Conservation (phyloP, 2,329 filamentous ascomycete species). For the Volutella citrinella region DNA sequence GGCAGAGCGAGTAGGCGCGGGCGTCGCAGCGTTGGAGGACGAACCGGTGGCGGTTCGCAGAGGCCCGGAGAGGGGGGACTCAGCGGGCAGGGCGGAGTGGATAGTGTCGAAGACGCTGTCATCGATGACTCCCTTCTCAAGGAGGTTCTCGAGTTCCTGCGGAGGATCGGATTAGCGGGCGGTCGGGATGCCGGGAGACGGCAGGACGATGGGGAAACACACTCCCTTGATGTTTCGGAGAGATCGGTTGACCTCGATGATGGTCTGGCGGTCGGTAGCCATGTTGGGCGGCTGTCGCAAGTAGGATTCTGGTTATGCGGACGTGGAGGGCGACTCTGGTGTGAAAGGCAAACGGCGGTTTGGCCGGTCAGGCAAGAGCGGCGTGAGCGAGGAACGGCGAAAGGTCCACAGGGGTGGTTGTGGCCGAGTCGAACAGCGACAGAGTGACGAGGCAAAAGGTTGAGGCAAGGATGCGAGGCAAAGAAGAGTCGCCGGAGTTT, state of each 20-base stretch:
- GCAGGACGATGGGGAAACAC: slow-evolving; percentile 17
- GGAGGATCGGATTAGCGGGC: background rate
- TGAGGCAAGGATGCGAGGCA: no score
- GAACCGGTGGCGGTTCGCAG: slow-evolving; percentile 38
- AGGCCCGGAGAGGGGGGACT: slow-evolving; percentile 56
- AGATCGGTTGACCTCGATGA: slow-evolving; percentile 75
- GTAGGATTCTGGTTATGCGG: no score
- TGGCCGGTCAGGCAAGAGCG: no score
- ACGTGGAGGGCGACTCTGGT: background rate
- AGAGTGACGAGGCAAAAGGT: no score
- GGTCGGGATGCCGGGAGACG: background rate
- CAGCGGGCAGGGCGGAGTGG: slow-evolving; percentile 68
- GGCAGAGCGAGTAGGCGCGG: slow-evolving; percentile 26
- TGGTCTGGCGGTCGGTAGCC: slow-evolving; percentile 53
- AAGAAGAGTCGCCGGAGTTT: no score
- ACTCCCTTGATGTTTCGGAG: slow-evolving; percentile 85
- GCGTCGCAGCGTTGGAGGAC: slow-evolving; percentile 29
- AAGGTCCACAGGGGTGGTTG: no score
- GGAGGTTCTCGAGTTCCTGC: slow-evolving; percentile 86
- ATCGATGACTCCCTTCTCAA: slow-evolving; percentile 77
- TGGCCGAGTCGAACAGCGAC: no score
- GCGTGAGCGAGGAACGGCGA: no score
- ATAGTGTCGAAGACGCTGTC: slow-evolving; percentile 74
- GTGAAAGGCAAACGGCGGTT: no score
- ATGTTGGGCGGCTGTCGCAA: slow-evolving; percentile 28